Conservation (phyloP, 2,329 filamentous ascomycete species). For the Madurella mycetomatis region DNA sequence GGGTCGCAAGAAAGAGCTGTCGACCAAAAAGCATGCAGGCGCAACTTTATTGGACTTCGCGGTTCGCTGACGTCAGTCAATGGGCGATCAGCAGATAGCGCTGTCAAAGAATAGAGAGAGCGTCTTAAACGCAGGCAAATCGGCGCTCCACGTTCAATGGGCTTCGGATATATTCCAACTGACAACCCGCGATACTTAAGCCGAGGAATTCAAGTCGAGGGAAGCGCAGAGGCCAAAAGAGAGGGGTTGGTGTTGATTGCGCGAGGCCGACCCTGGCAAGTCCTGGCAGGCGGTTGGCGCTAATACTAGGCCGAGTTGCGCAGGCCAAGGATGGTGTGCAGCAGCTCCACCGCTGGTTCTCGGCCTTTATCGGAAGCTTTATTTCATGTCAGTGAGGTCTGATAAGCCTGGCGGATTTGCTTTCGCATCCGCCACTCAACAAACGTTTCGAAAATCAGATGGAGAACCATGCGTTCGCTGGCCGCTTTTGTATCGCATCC, state of each 20-base stretch:
- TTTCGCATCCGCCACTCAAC: no score
- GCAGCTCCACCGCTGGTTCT: no score
- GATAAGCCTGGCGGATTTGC: no score
- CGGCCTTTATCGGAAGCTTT: no score
- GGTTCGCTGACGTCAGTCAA: conserved; percentile 8
- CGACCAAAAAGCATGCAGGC: neutral
- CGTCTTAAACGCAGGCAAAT: neutral
- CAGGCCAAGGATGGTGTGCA: conserved; percentile 9
- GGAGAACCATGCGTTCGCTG: no score
- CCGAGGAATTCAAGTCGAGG: neutral
- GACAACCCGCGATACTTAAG: no score
- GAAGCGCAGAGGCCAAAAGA: conserved; percentile 1
- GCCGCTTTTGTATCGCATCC: no score
- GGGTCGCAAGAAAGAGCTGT: neutral
- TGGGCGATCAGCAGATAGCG: neutral
- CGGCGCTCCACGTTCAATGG: no score
- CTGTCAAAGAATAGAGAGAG: neutral
- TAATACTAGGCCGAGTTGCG: conserved; percentile 4
- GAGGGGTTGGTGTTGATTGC: conserved; percentile 9
- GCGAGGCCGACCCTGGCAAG: neutral
- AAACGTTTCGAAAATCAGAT: no score
- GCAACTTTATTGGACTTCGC: neutral
- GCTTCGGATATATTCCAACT: no score
- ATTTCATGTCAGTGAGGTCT: no score
- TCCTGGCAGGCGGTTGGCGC: no score